Percentiles rank a stretch among this genome's conserved stretches.
phyloP scores from a whole-genome alignment of 2,329 filamentous ascomycete genomes.

The Cladophialophora chaetospira region DNA sequence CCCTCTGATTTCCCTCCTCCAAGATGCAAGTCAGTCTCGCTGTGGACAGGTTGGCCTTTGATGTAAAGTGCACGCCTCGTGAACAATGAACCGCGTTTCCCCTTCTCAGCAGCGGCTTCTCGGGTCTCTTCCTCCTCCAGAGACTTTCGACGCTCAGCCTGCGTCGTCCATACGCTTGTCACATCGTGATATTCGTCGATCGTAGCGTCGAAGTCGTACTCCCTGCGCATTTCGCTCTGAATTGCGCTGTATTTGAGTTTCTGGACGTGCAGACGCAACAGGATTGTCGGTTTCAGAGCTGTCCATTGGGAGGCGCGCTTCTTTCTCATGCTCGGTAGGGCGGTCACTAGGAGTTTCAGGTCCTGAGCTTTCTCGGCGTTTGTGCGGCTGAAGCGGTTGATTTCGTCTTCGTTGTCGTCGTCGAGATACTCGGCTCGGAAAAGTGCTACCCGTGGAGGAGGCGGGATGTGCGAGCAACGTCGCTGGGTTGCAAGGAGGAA shows the following conservation, averaged over 20 bases:
- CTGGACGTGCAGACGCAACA: constrained; percentile 17
- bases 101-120: not conserved
- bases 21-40: not conserved
- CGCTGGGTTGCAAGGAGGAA: constrained; percentile 22
- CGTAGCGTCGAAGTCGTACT: constrained; percentile 20
- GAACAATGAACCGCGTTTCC: not conserved
- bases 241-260: constrained; percentile 11
- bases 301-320: constrained; percentile 13
- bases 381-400: constrained; percentile 15
- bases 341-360: not conserved
- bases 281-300: constrained; percentile 11
- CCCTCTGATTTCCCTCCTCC: too few species aligned
- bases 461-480: constrained; percentile 6
- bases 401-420: not conserved
- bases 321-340: constrained; percentile 1
- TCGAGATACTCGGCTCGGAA: not conserved
- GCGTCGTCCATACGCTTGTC: constrained; percentile 15
- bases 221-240: constrained; percentile 6
- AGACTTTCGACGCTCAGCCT: constrained; percentile 12
- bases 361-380: constrained; percentile 20
- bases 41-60: not conserved
- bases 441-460: not conserved
- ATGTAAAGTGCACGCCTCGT: not conserved
- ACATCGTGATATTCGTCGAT: constrained; percentile 15
- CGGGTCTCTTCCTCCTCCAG: constrained; percentile 1